Percentiles rank a stretch among this genome's conserved stretches.
Conservation (phyloP, 805 yeast species). For the Cyberlindnera mississippiensis region DNA sequence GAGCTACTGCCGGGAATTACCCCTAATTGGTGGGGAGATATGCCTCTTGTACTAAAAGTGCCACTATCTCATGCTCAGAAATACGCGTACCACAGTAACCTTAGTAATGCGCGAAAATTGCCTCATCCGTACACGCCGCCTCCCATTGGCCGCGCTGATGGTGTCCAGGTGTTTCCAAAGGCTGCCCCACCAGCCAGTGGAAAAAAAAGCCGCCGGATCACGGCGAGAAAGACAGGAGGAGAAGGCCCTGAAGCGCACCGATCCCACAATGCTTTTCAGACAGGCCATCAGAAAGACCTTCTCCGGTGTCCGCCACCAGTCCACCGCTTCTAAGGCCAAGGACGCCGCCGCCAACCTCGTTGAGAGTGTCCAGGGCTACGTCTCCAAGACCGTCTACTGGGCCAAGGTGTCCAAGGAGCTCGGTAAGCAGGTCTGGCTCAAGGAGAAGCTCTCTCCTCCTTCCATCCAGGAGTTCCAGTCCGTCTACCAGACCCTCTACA, state of each 20-base stretch:
- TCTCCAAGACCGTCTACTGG: conserved; percentile 75
- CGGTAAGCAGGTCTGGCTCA: conserved; percentile 66
- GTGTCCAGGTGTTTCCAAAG: conserved; percentile 5
- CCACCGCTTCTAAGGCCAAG: conserved; percentile 31
- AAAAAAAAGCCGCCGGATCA: conserved; percentile 1
- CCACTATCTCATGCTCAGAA: too few species aligned
- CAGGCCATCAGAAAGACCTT: conserved; percentile 24
- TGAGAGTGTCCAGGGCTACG: conserved; percentile 33
- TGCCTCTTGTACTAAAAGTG: too few species aligned
- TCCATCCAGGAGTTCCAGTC: conserved; percentile 67
- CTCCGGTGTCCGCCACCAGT: conserved; percentile 31
- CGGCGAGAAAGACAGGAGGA: neutral
- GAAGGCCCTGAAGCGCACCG: neutral
- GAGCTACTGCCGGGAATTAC: too few species aligned
- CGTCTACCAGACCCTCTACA: conserved; percentile 57
- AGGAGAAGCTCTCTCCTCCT: conserved; percentile 95
- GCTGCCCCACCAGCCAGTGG: neutral
- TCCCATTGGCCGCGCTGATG: neutral
- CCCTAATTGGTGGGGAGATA: too few species aligned
- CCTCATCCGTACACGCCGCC: neutral
- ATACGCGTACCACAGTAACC: neutral
- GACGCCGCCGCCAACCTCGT: conserved; percentile 34
- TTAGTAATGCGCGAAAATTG: neutral
- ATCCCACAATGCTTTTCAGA: conserved; percentile 24
- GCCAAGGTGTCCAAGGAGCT: conserved; percentile 51